Percentiles rank a stretch among this genome's conserved stretches.
These are phyloP conservation scores for Neotropicomus parvogracilis DNA, from an alignment of 1,284 basidiomycete species.

Conservation along the genomic window DNA sequence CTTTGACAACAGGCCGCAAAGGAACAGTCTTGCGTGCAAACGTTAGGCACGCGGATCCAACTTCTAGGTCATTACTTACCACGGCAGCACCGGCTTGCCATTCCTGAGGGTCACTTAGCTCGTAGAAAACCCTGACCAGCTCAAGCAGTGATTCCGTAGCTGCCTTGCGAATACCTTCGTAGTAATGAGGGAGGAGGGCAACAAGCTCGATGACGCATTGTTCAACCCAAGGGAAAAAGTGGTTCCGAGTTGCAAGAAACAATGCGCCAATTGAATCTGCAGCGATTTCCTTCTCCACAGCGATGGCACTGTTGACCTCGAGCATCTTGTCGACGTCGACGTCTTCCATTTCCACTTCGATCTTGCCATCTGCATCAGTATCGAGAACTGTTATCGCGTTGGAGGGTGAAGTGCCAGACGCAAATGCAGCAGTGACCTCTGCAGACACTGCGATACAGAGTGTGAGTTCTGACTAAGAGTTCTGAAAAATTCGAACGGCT, in stretches of 20 bases:
- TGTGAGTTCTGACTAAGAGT: background rate
- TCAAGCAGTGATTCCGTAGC: constrained; percentile 88
- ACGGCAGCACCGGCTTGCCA: constrained; percentile 77
- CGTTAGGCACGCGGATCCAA: constrained; percentile 2
- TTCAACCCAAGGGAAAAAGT: constrained; percentile 91
- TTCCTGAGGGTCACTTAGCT: constrained; percentile 76
- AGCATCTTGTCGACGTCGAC: constrained; percentile 81
- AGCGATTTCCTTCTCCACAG: constrained; percentile 99
- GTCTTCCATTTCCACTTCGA: constrained; percentile 78
- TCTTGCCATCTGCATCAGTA: constrained; percentile 51
- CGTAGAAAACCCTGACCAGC: constrained; percentile 90
- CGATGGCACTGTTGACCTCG: constrained; percentile 94
- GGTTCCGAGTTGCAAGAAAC: constrained; percentile 77
- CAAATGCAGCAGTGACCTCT: constrained; percentile 56
- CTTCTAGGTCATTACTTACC: constrained; percentile 39
- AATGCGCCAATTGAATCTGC: constrained; percentile 94
- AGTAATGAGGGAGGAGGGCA: constrained; percentile 87
- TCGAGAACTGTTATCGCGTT: constrained; percentile 63
- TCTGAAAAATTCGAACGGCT: constrained; percentile 18
- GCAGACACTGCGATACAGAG: constrained; percentile 39
- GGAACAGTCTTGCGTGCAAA: constrained; percentile 36
- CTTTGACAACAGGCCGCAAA: constrained; percentile 75
- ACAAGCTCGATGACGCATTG: constrained; percentile 78
- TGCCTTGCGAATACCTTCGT: constrained; percentile 97
- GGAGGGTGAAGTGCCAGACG: constrained; percentile 67